Percentiles rank a stretch among this genome's conserved stretches.
These are phyloP conservation scores for Nemophila menziesii DNA, from an alignment of 257 asterid species.

Conservation along the genomic window DNA sequence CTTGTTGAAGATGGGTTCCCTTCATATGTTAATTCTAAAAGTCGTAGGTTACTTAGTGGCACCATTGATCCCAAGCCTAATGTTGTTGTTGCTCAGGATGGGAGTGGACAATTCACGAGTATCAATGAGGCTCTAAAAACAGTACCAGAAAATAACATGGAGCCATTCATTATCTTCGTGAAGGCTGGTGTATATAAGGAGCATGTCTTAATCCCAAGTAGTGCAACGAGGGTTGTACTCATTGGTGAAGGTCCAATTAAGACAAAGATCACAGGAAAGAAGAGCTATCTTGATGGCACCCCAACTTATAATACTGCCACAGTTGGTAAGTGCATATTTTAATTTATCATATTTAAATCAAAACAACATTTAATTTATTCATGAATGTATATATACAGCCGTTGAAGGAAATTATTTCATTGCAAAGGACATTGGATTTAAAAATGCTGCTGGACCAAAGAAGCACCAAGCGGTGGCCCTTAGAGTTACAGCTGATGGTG, in stretches of 20 bases:
- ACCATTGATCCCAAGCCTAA: constrained; percentile 23
- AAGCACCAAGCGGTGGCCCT: constrained; percentile 64
- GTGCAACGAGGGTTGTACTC: constrained; percentile 51
- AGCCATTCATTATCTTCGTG: constrained; percentile 23
- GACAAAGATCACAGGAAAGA: background rate
- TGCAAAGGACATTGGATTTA: constrained; percentile 38
- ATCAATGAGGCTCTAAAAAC: constrained; percentile 33
- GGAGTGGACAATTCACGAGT: constrained; percentile 42
- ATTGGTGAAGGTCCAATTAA: too few species aligned
- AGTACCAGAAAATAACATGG: constrained; percentile 22
- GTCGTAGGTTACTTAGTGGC: constrained; percentile 23
- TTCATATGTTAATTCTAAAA: background rate
- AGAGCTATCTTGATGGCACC: background rate
- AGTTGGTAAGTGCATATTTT: constrained; percentile 13
- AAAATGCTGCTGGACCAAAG: constrained; percentile 47
- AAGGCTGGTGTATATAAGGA: constrained; percentile 60
- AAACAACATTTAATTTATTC: background rate
- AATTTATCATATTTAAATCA: background rate
- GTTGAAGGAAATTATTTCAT: constrained; percentile 29
- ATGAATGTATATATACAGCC: constrained; percentile 4
- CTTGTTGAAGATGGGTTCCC: constrained; percentile 1
- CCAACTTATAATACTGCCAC: constrained; percentile 36
- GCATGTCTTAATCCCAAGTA: constrained; percentile 23
- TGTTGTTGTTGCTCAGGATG: constrained; percentile 53
- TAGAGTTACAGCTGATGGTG: constrained; percentile 33